Evolutionary conservation across 345 rosid species (phyloP), one percentile per base, ranked within the genome.

Genomic region (Gossypium thurberi): DNA sequence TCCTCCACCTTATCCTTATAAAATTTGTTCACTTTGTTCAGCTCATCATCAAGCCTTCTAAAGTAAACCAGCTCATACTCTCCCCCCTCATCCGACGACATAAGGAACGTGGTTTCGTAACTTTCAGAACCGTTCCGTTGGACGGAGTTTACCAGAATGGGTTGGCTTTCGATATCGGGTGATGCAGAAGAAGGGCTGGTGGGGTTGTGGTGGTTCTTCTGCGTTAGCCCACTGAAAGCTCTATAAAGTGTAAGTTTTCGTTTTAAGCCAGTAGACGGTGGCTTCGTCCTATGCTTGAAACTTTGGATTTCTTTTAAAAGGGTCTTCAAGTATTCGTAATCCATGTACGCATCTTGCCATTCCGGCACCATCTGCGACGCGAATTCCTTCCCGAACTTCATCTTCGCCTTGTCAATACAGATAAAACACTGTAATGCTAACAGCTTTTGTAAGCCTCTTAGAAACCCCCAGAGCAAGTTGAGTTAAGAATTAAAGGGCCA

Each of bases 351-450:
- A 65, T 87, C 81, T 13, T 83, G 90, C 96, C 96, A 90, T 82
- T 90, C 96, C 23, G 85, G 96, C 61, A 90, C 90, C 93, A 87
- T 85, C 43, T 90, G 96, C 2, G 87, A 79, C 2, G 57, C 48
- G 53, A 87, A 88, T 71, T 88, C 96, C 74, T 90, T 90, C 6
- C 93, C 96, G 20, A 87, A 90, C 84, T 90, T 90, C 96, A 90
- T 88, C 11, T 61, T 78, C 2, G 28, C 48, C 26, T 33, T 5
- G 40, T 33, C 40, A 33, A 33, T 33, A 33, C 7, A 33, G 40
- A 33, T 33, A 33, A 33, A 33, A 33, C 40, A 33, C 40, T 33
- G 40, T 33, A 5, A 33, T 33, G 40, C 1, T 33, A 33, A 33
- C 40, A 33, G 40, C 40, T 33, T 33, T 5, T 33, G 7, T 33